phyloP scores from a whole-genome alignment of 768 basidiomycete genomes.

The Russula earlei region DNA sequence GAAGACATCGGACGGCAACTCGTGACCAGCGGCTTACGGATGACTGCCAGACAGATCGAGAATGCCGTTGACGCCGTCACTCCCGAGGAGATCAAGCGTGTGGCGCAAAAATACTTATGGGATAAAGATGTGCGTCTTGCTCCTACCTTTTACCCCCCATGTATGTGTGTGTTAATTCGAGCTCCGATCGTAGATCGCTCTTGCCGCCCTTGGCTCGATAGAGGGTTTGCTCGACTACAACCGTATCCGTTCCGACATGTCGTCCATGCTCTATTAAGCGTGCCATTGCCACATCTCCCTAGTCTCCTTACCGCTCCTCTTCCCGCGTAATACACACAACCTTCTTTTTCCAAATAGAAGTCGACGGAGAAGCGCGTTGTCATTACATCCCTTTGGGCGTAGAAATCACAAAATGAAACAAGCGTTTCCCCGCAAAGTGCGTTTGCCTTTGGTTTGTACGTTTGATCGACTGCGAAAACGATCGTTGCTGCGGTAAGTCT shows the following conservation, averaged over 20 bases:
- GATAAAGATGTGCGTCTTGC: conserved; percentile 72
- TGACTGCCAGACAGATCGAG: conserved; percentile 92
- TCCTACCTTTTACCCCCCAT: not conserved
- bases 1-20: conserved; percentile 99
- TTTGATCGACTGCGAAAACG: not conserved
- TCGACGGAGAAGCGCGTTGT: not conserved
- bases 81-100: conserved; percentile 81
- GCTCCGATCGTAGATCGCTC: conserved; percentile 45
- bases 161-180: not conserved
- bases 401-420: conserved; percentile 2
- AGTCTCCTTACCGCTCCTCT: not conserved
- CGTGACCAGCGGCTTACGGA: conserved; percentile 83
- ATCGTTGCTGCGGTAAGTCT: not conserved
- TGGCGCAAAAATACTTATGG: conserved; percentile 95
- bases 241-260: conserved; percentile 77
- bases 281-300: not conserved
- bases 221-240: conserved; percentile 95
- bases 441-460: not conserved
- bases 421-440: not conserved
- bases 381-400: not conserved
- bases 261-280: conserved; percentile 60
- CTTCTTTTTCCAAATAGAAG: not conserved
- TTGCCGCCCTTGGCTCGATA: conserved; percentile 82
- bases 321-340: not conserved
- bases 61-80: conserved; percentile 84